Conservation (phyloP, 2,329 filamentous ascomycete genomes). For the Colletotrichum sp. region DNA sequence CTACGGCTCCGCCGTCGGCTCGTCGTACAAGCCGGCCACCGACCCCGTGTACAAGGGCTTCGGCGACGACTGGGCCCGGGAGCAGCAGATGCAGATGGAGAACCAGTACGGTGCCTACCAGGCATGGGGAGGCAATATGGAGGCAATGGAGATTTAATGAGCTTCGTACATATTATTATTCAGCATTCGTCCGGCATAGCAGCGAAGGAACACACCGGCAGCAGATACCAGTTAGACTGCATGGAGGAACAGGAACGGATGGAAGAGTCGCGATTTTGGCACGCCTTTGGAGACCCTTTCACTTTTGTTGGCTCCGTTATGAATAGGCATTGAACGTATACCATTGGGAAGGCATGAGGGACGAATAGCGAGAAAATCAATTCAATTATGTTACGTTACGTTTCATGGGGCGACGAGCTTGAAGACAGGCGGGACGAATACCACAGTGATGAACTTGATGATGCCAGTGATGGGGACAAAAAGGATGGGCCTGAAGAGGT, state of each 20-base stretch:
- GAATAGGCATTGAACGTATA: conserved; percentile 5
- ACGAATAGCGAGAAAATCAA: background rate
- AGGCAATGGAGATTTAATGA: conserved; percentile 54
- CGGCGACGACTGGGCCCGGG: conserved; percentile 28
- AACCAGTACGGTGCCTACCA: conserved; percentile 71
- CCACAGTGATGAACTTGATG: background rate
- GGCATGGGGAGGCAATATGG: conserved; percentile 50
- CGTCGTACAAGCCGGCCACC: conserved; percentile 44
- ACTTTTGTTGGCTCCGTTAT: conserved; percentile 4
- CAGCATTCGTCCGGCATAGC: background rate
- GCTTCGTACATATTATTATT: background rate
- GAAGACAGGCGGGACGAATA: background rate
- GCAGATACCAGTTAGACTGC: conserved; percentile 7
- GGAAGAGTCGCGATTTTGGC: background rate
- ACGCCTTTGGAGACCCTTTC: background rate
- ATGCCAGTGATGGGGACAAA: background rate
- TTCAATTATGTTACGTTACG: background rate
- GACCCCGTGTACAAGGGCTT: conserved; percentile 71
- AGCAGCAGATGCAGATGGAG: conserved; percentile 65
- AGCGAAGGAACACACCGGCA: background rate
- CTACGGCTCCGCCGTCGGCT: conserved; percentile 44
- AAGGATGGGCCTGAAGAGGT: background rate
- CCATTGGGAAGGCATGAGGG: conserved; percentile 11
- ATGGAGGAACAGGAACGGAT: background rate
- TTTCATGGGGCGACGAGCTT: background rate